phyloP scores from a whole-genome alignment of 331 rosid genomes.

The Quercus phellos region DNA sequence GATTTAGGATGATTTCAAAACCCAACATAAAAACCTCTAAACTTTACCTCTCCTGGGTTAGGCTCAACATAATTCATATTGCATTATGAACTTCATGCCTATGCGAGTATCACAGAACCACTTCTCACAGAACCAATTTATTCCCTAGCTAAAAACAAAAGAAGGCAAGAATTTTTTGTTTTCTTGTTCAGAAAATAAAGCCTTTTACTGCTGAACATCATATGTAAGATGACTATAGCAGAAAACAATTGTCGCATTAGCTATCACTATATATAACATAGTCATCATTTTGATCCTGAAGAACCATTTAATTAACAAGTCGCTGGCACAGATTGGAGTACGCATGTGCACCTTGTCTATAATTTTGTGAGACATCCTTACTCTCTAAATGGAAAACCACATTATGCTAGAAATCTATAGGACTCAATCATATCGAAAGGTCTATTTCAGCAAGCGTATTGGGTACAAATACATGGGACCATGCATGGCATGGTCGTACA shows the following conservation, averaged over 20 bases:
- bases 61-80: too few species aligned
- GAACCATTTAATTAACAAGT: conserved; percentile 3
- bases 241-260: not conserved
- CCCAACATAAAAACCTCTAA: too few species aligned
- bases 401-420: not conserved
- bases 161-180: not conserved
- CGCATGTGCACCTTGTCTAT: conserved; percentile 6
- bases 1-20: too few species aligned
- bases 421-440: not conserved
- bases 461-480: conserved; percentile 6
- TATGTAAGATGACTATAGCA: not conserved
- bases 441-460: not conserved
- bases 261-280: not conserved
- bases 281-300: not conserved
- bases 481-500: not conserved
- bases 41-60: too few species aligned
- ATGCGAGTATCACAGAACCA: too few species aligned
- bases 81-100: too few species aligned
- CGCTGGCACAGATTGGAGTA: conserved; percentile 5
- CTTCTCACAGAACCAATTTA: too few species aligned
- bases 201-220: not conserved
- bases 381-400: not conserved
- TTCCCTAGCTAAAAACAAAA: not conserved
- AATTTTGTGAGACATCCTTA: conserved; percentile 6
- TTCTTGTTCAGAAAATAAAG: not conserved